Conservation (phyloP, 768 basidiomycete species). For the Naganishia friedmannii region DNA sequence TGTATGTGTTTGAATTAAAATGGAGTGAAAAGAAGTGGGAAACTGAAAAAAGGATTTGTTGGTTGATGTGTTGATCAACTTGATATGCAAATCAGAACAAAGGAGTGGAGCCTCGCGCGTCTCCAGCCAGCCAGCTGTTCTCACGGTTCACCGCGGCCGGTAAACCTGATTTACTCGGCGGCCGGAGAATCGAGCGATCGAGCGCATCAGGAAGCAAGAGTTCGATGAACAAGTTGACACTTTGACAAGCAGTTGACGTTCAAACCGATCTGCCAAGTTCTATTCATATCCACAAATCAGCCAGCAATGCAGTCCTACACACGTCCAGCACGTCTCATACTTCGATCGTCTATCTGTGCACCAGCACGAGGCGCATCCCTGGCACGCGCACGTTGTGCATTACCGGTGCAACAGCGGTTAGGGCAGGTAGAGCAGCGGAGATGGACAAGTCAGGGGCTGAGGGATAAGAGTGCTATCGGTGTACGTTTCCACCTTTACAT, state of each 20-base stretch:
- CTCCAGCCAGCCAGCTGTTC: too few species aligned
- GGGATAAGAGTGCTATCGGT: constrained; percentile 43
- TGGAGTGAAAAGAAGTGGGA: neutral
- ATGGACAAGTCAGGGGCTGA: constrained; percentile 16
- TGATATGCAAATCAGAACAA: too few species aligned
- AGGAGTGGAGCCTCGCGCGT: too few species aligned
- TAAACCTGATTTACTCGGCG: too few species aligned
- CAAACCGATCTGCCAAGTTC: too few species aligned
- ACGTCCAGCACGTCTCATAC: constrained; percentile 1
- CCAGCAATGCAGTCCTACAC: neutral
- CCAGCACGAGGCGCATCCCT: neutral
- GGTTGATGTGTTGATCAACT: too few species aligned
- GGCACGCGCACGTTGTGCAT: neutral
- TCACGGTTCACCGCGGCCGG: too few species aligned
- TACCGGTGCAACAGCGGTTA: neutral
- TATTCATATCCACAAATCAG: too few species aligned
- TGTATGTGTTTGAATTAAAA: neutral
- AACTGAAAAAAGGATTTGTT: too few species aligned
- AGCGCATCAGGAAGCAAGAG: too few species aligned
- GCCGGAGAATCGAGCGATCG: too few species aligned
- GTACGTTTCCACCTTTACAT: constrained; percentile 31
- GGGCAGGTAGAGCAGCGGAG: neutral
- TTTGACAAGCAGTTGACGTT: too few species aligned
- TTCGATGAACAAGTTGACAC: neutral
- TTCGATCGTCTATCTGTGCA: neutral